Conservation (phyloP, 2,329 filamentous ascomycete species). For the Xylariaceae sp. region DNA sequence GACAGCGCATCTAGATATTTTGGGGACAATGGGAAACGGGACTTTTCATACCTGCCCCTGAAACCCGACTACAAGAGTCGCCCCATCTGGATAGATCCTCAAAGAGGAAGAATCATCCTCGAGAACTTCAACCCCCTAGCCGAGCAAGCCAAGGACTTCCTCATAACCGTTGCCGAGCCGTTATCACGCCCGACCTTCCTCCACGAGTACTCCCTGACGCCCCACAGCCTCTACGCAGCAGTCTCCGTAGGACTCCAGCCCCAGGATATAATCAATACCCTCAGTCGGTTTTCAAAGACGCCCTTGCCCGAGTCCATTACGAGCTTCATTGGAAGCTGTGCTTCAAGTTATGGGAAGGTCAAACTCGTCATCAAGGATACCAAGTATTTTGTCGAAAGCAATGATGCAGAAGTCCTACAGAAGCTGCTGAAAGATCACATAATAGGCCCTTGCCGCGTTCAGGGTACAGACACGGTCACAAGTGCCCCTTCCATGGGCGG, state of each 20-base stretch:
- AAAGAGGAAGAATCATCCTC: slow-evolving; percentile 78
- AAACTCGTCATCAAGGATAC: slow-evolving; percentile 93
- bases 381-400: slow-evolving; percentile 87
- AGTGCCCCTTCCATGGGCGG: slow-evolving; percentile 81
- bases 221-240: slow-evolving; percentile 89
- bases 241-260: slow-evolving; percentile 90
- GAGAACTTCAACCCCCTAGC: slow-evolving; percentile 91
- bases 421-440: slow-evolving; percentile 76
- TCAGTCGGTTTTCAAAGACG: slow-evolving; percentile 85
- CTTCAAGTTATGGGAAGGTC: slow-evolving; percentile 88
- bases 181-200: slow-evolving; percentile 82
- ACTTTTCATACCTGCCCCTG: slow-evolving; percentile 75
- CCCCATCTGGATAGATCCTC: slow-evolving; percentile 88
- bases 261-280: slow-evolving; percentile 79
- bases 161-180: slow-evolving; percentile 93
- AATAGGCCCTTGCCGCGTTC: slow-evolving; percentile 72
- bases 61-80: slow-evolving; percentile 87
- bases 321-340: slow-evolving; percentile 70
- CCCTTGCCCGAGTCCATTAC: slow-evolving; percentile 74
- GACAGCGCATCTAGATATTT: slow-evolving; percentile 38
- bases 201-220: slow-evolving; percentile 88
- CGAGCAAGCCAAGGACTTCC: slow-evolving; percentile 81
- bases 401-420: slow-evolving; percentile 79
- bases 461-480: slow-evolving; percentile 64
- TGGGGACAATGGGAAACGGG: slow-evolving; percentile 39